Conservation (phyloP, 2,329 filamentous ascomycete genomes). For the Alternaria triticina region DNA sequence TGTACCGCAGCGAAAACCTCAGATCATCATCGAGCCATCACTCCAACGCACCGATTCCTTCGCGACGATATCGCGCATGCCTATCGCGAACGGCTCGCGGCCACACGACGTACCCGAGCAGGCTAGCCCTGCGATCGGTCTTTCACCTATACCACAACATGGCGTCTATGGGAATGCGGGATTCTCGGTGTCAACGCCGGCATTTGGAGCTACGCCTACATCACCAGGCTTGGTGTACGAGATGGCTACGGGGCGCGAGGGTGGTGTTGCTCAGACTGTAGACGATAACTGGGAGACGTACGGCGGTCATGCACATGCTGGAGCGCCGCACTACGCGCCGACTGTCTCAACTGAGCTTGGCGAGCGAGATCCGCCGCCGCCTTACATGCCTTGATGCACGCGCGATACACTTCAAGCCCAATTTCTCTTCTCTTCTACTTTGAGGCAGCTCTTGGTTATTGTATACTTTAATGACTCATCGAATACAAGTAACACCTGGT, state of each 20-base stretch:
- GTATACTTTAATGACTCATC: not conserved
- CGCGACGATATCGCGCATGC: constrained; percentile 44
- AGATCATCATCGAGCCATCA: constrained; percentile 36
- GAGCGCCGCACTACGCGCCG: constrained; percentile 15
- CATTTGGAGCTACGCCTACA: constrained; percentile 30
- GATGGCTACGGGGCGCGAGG: constrained; percentile 13
- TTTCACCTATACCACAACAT: constrained; percentile 18
- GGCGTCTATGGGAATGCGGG: constrained; percentile 31
- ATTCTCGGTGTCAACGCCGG: constrained; percentile 39
- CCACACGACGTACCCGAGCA: constrained; percentile 22
- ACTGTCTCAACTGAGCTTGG: constrained; percentile 32
- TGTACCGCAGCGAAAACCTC: constrained; percentile 30
- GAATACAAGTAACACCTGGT: not conserved
- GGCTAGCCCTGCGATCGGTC: constrained; percentile 9
- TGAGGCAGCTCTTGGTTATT: not conserved
- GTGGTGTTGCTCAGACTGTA: constrained; percentile 17
- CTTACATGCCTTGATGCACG: constrained; percentile 12
- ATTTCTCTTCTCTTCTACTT: not conserved
- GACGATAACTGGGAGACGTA: constrained; percentile 42
- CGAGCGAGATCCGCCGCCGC: constrained; percentile 29
- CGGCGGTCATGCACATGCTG: not conserved
- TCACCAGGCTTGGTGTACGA: constrained; percentile 24
- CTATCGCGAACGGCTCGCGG: constrained; percentile 40
- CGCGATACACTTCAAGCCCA: not conserved
- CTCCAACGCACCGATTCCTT: constrained; percentile 43